phyloP scores from a whole-genome alignment of 768 basidiomycete species.

The Lactifluus subvellereus region DNA sequence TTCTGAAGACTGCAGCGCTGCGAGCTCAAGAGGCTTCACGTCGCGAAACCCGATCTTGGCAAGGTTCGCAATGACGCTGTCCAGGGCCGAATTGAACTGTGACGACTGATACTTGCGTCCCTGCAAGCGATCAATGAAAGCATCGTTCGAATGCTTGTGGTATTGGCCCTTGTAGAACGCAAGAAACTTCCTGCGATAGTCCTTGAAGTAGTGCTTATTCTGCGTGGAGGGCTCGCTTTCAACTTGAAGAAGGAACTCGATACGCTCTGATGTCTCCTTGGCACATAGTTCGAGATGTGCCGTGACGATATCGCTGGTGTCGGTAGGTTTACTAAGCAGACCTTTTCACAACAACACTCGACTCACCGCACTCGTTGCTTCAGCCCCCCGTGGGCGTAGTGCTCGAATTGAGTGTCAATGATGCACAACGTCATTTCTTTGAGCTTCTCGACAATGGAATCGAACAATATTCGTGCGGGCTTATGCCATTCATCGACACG shows the following conservation, averaged over 20 bases:
- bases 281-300: background rate
- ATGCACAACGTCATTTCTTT: slow-evolving; percentile 37
- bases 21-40: slow-evolving; percentile 39
- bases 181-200: slow-evolving; percentile 13
- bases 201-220: slow-evolving; percentile 6
- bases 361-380: slow-evolving; percentile 45
- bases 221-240: background rate
- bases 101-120: background rate
- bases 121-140: background rate
- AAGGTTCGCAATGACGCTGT: slow-evolving; percentile 22
- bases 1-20: slow-evolving; percentile 47
- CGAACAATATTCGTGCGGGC: slow-evolving; percentile 45
- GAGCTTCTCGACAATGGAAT: slow-evolving; percentile 35
- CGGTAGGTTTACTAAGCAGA: background rate
- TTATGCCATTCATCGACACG: slow-evolving; percentile 43
- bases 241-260: background rate
- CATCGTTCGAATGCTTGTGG: background rate
- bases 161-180: background rate
- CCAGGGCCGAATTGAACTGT: background rate
- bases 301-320: background rate
- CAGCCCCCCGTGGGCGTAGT: slow-evolving; percentile 48
- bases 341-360: background rate
- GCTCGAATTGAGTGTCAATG: slow-evolving; percentile 44
- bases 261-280: background rate
- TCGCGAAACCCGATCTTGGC: slow-evolving; percentile 36